Evolutionary conservation across 2,329 filamentous ascomycete genomes (phyloP), one percentile per base, ranked within the genome.

Genomic region (Tolypocladium tropicale): DNA sequence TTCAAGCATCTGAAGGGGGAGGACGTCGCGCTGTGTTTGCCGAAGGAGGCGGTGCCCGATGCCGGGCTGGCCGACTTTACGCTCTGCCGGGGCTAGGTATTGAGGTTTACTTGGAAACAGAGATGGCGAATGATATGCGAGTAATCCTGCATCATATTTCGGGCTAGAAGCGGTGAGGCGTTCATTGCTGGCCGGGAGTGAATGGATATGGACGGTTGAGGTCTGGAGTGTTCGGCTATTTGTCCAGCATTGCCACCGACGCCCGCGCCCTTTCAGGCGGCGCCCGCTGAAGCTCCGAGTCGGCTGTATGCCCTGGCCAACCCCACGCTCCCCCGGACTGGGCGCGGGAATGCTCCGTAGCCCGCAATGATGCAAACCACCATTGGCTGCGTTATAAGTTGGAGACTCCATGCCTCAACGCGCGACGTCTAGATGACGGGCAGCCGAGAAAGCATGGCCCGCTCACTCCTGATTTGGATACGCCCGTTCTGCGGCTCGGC

Each of bases 1-100:
- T 70, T 70, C 39, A 56, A 58, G 2, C 30, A 63, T 1, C 51
- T 70, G 6, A 65, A 70, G 54, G 67, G 68, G 0, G 68, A 70
- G 52, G 21, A 66, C 52, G 55, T 68, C 34, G 52, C 64, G 25
- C 53, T 70, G 28, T 70, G 68, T 48, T 53, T 70, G 23, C 68
- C 68, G 0, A 58, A 57, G 21, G 56, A 55, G 1, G 51, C 52
- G 11, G 61, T 69, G 4, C 63, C 65, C 0, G 60, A 64, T n/a
- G 60, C 60, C 14, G 63, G 61, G 1, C 54, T 70, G 25, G 34
- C 63, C 6, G 65, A 68, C 30, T 69, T 70, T 55, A 61, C 63
- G 16, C 48, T 52, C 4, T 63, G 62, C 49, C 9, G 25, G 7
- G 14, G 0, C 7, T 49, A 49, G 25, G 6, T 2, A 28, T 9